Percentiles rank a stretch among this genome's conserved stretches.
Conservation (phyloP, 768 basidiomycete genomes). For the Pholiota microspora region DNA sequence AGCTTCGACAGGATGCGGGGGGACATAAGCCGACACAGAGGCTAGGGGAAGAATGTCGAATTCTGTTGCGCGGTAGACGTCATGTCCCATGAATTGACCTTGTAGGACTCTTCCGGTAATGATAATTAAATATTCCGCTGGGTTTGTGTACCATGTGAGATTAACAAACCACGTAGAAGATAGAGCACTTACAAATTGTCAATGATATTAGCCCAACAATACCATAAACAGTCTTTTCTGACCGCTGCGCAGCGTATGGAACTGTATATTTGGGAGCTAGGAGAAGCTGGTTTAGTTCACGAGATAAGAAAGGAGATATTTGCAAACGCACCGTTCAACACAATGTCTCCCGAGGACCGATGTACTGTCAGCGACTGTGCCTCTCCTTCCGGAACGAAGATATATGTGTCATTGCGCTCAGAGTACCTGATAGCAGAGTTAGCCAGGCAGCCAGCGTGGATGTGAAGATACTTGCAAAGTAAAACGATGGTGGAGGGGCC, state of each 20-base stretch:
- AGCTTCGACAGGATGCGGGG: slow-evolving; percentile 83
- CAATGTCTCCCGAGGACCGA: slow-evolving; percentile 72
- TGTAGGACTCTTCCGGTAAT: slow-evolving; percentile 80
- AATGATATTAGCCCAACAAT: slow-evolving; percentile 78
- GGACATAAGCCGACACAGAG: slow-evolving; percentile 59
- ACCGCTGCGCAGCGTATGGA: slow-evolving; percentile 57
- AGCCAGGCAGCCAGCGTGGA: not conserved
- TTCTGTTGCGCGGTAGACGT: slow-evolving; percentile 86
- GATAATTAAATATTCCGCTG: slow-evolving; percentile 93
- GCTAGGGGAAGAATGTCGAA: slow-evolving; percentile 90
- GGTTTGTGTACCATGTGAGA: slow-evolving; percentile 1
- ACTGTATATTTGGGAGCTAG: slow-evolving; percentile 51
- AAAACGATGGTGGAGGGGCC: slow-evolving; percentile 67
- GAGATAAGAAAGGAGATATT: slow-evolving; percentile 7
- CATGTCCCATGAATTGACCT: slow-evolving; percentile 78
- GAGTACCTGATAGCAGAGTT: slow-evolving; percentile 48
- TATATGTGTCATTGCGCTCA: slow-evolving; percentile 73
- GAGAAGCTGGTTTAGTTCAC: not conserved
- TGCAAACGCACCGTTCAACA: slow-evolving; percentile 56
- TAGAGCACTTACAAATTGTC: slow-evolving; percentile 56
- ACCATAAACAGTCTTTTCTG: slow-evolving; percentile 67
- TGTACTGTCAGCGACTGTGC: slow-evolving; percentile 70
- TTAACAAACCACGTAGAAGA: not conserved
- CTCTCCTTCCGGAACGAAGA: slow-evolving; percentile 69
- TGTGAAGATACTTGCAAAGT: slow-evolving; percentile 50